Conservation (phyloP, 768 basidiomycete genomes). For the Lactarius hengduanensis region DNA sequence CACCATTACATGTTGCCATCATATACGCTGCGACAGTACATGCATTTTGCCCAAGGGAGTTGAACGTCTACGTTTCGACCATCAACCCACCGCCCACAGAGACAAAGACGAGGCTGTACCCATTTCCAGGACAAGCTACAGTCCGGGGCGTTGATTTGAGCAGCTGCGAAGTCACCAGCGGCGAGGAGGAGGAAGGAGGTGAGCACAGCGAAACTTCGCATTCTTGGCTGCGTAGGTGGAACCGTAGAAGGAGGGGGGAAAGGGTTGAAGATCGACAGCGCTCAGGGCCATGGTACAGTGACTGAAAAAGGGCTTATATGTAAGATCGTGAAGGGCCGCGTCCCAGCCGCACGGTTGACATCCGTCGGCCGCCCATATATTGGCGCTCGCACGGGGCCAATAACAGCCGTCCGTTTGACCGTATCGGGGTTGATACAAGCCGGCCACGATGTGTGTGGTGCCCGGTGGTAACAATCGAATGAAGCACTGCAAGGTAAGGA, state of each 20-base stretch:
- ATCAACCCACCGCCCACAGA: neutral
- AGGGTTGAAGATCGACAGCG: neutral
- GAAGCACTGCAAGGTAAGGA: no score
- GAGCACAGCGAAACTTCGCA: neutral
- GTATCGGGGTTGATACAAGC: no score
- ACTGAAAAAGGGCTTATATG: neutral
- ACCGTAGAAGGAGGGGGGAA: neutral
- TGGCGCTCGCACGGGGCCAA: no score
- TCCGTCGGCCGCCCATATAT: neutral
- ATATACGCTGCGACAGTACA: constrained; percentile 14
- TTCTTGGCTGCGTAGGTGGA: neutral
- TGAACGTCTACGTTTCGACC: constrained; percentile 7
- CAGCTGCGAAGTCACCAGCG: no score
- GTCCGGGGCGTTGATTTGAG: neutral
- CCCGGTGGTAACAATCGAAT: no score
- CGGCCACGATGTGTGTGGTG: no score
- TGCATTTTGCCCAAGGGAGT: constrained; percentile 15
- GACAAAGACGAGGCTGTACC: neutral
- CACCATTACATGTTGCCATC: constrained; percentile 16
- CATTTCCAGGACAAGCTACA: constrained; percentile 9
- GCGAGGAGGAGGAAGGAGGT: neutral
- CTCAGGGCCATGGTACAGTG: neutral
- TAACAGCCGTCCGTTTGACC: no score
- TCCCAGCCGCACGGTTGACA: neutral
- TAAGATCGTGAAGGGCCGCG: neutral